phyloP scores from a whole-genome alignment of 768 basidiomycete genomes.

The Punctularia strigosozonata region DNA sequence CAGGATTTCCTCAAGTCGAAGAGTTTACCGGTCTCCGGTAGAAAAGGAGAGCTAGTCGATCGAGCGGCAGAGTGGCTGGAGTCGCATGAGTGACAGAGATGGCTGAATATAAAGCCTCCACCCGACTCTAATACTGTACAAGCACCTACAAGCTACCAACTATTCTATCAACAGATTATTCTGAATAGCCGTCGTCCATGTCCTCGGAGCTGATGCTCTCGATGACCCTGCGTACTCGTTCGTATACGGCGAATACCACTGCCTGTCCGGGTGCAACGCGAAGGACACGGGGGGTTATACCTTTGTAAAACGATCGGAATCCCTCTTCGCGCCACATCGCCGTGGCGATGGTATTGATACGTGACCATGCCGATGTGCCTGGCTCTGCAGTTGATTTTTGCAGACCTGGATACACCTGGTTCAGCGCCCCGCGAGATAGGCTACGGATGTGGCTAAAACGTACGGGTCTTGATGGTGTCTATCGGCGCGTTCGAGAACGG shows the following conservation, averaged over 20 bases:
- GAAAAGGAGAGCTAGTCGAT: slow-evolving; percentile 61
- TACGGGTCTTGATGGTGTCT: slow-evolving; percentile 91
- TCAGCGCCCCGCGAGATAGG: neutral
- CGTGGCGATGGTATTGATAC: slow-evolving; percentile 68
- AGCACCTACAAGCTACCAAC: no score
- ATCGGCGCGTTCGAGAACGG: slow-evolving; percentile 97
- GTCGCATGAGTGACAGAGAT: slow-evolving; percentile 15
- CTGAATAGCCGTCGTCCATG: slow-evolving; percentile 57
- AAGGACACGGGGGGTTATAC: slow-evolving; percentile 92
- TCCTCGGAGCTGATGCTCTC: slow-evolving; percentile 51
- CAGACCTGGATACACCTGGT: slow-evolving; percentile 40
- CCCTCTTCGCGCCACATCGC: slow-evolving; percentile 96
- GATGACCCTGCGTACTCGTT: slow-evolving; percentile 56
- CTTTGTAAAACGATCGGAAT: slow-evolving; percentile 88
- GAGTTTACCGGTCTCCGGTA: slow-evolving; percentile 47
- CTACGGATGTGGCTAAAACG: slow-evolving; percentile 16
- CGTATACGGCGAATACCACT: slow-evolving; percentile 96
- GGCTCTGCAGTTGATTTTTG: slow-evolving; percentile 72
- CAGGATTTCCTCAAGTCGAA: slow-evolving; percentile 71
- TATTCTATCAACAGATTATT: no score
- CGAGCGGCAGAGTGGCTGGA: slow-evolving; percentile 56
- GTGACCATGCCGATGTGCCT: slow-evolving; percentile 67
- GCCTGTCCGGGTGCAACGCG: slow-evolving; percentile 96
- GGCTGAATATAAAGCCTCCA: no score
- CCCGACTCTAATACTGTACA: no score